These are phyloP conservation scores for Dichotomocladium elegans DNA, from an alignment of 371 early-diverging fungal genomes.

Conservation along the genomic window DNA sequence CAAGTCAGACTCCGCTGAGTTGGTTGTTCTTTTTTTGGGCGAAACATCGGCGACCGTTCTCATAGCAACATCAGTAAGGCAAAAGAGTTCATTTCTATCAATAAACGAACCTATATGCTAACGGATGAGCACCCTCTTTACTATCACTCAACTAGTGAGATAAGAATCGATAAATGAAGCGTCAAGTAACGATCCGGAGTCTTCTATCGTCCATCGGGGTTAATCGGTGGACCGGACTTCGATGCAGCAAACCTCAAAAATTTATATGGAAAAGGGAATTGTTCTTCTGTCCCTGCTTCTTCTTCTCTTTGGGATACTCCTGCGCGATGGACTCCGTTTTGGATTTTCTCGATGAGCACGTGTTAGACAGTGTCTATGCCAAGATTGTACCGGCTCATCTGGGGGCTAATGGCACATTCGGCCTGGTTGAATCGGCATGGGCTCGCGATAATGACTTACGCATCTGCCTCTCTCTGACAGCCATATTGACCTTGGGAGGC, in stretches of 20 bases:
- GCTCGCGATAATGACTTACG: conserved; percentile 65
- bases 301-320: background rate
- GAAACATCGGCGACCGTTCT: too few species aligned
- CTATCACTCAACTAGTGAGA: too few species aligned
- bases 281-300: background rate
- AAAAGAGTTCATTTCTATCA: too few species aligned
- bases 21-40: too few species aligned
- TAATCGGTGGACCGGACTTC: background rate
- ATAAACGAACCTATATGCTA: too few species aligned
- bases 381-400: conserved; percentile 32
- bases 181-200: too few species aligned
- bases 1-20: too few species aligned
- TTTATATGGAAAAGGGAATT: background rate
- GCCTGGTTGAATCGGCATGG: conserved; percentile 19
- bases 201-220: too few species aligned
- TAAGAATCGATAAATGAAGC: too few species aligned
- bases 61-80: too few species aligned
- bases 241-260: background rate
- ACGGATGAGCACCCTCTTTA: too few species aligned
- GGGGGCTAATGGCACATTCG: conserved; percentile 5
- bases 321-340: conserved; percentile 69
- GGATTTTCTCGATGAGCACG: conserved; percentile 55
- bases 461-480: conserved; percentile 65
- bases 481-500: conserved; percentile 70
- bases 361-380: conserved; percentile 56